Evolutionary conservation across 192 early-diverging fungal genomes (phyloP), one percentile per base, ranked within the genome.

Genomic region (Ambispora gerdemannii): DNA sequence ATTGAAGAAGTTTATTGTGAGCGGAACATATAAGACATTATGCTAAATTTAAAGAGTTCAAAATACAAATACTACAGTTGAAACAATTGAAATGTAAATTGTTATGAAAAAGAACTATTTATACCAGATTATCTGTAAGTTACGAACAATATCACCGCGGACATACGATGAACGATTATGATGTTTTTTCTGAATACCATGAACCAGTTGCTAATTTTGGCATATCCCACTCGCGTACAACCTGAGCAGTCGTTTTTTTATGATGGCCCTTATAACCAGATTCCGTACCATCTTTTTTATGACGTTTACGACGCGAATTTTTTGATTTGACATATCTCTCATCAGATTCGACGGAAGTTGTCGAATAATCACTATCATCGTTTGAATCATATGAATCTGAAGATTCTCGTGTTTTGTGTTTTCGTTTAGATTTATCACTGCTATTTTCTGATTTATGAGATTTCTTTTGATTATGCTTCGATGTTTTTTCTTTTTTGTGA

Each of bases 391-490:
- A 30, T 24, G 31, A n/a, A 34, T 69, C 59, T 0, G 50, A 53
- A 8, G 67, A 74, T 49, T 30, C 53, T n/a, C 25, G 63, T 1
- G 38, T 24, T 50, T 63, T 47, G 13, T n/a, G 27, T 43, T 62
- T 52, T 32, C 43, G 38, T 22, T n/a, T 56, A 3, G 50, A 55
- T 2, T 61, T 62, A 15, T 50, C 50, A 28, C 34, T 49, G 2
- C 31, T 47, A 13, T 72, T 58, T 13, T 35, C 36, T 32, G 27
- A 32, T 56, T 65, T 63, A 24, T 65, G 33, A 15, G 34, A 22
- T 35, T 74, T 13, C 58, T 60, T 35, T n/a, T n/a, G n/a, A n/a
- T n/a, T n/a, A n/a, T n/a, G n/a, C 33, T 52, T 56, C 6, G 32
- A 20, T 13, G 38, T 31, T 32, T 15, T 20, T 65, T 70, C 43